Base-by-base conservation (phyloP, 352 stramenopile genomes). In the Phytophthora quininea region DNA sequence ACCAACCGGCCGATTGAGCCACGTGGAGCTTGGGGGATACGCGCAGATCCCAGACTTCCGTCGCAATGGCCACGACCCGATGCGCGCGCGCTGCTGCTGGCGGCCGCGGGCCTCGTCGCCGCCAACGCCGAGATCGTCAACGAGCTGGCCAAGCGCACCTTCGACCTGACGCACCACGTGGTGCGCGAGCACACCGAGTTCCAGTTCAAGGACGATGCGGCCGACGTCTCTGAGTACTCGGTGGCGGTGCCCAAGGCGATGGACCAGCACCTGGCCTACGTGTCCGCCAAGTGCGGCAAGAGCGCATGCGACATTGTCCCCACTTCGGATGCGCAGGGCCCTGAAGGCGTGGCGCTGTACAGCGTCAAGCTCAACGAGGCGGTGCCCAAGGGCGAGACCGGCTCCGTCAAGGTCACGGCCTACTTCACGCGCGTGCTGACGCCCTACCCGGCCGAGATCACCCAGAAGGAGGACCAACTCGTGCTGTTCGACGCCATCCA, bases 131-230 rank as follows among this genome's bases (percentile, higher is more conserved):
- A 73, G 29, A 67, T 95, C 32, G 71, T 95, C 55, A 96, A 95
- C 74, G 89, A 82, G 48, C 53, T 92, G 86, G 74, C 86, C 33
- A 92, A 96, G 70, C 88, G 88, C 62, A 80, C 78, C 46, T 67
- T 94, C 31, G 86, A 96, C 63, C 62, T 96, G 54, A 96, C 85
- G 31, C 83, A 85, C 67, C 88, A 95, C 72, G 83, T 96, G 47
- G 88, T 94, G 72, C 84, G 84, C 46, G 77, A 90, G 54, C 68
- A 88, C 52, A 82, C 74, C 2, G 88, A 96, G 68, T 86, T 94
- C 47, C 66, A 84, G 57, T 93, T 96, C 58, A 73, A 74, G 19
- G 82, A 96, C 47, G 70, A 70, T n/a, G 74, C 84, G 50, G 74
- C 73, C 32, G 58, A 77, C 47, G 81, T 88, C 49, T 68, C 42